These are phyloP conservation scores for Penicillium concentricum DNA, from an alignment of 2,329 filamentous ascomycete species.

Conservation along the genomic window DNA sequence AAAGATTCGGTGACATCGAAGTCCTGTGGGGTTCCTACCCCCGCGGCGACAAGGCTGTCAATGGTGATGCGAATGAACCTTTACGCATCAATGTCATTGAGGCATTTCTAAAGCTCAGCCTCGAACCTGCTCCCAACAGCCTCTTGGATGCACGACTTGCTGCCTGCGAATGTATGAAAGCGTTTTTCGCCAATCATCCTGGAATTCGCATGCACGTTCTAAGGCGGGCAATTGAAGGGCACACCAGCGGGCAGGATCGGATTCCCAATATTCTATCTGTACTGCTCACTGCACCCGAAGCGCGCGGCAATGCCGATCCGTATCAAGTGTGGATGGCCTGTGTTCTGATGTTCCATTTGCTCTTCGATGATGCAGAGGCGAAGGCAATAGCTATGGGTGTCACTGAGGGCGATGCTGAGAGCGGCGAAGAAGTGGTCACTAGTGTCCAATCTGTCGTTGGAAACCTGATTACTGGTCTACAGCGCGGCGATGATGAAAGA, in stretches of 20 bases:
- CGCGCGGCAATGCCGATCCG: constrained; percentile 67
- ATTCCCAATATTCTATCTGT: constrained; percentile 86
- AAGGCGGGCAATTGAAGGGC: constrained; percentile 82
- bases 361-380: constrained; percentile 75
- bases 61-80: constrained; percentile 50
- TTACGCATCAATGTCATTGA: constrained; percentile 85
- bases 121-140: constrained; percentile 65
- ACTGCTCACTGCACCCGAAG: constrained; percentile 66
- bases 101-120: constrained; percentile 77
- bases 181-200: constrained; percentile 81
- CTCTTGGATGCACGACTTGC: constrained; percentile 79
- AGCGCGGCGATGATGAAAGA: constrained; percentile 73
- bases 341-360: constrained; percentile 78
- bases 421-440: constrained; percentile 91
- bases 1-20: constrained; percentile 82
- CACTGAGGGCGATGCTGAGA: constrained; percentile 82
- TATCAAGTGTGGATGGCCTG: constrained; percentile 90
- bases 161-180: constrained; percentile 86
- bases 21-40: constrained; percentile 52
- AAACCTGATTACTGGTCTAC: constrained; percentile 78
- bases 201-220: constrained; percentile 85
- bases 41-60: constrained; percentile 24
- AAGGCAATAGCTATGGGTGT: constrained; percentile 79
- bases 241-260: constrained; percentile 73
- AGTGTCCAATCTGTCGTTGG: constrained; percentile 85